Evolutionary conservation across 257 asterid species (phyloP), one percentile per base, ranked within the genome.

Genomic region (Solanum medicagineum): DNA sequence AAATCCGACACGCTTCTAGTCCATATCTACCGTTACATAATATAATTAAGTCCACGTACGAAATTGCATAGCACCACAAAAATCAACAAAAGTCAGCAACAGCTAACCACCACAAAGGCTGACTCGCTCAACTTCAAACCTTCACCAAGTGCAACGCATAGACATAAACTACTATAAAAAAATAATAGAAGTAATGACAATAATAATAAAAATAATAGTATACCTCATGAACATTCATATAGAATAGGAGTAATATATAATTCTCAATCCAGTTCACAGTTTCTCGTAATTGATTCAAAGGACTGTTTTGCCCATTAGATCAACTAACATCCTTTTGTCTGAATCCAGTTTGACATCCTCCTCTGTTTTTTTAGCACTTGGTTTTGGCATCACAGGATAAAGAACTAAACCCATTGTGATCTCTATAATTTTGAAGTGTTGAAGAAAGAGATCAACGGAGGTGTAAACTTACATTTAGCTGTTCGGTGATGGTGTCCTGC

Each of bases 401-500:
- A 69, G 26, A 69, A 8, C 47, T 17, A 17, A 70, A 40, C 2
- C 2, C 54, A 5, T 70, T 1, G 17, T 40, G 53, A 69, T 36
- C n/a, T 36, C 24, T 32, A 36, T 68, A 68, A 15, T 68, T 45
- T 45, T 45, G 19, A 45, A 45, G 57, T 17, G 13, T 73, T 45
- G 82, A 77, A 24, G 82, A 10, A 75, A 77, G 24, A 24, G 10
- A 59, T 1, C 15, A n/a, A n/a, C 22, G 11, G 19, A 17, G 44
- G 13, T 74, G 60, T 49, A 51, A 26, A 79, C 65, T 51, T 89
- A 96, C 98, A 9, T 91, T 88, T 85, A 96, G 98, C 92, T 95
- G 99, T 84, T 88, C 86, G 47, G 98, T 92, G 51, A 96, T 80
- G 89, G 98, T 89, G 91, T 96, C 99, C 90, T 96, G 99, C 88